Evolutionary conservation across 805 yeast species (phyloP).

Genomic region (Candida corydali): DNA sequence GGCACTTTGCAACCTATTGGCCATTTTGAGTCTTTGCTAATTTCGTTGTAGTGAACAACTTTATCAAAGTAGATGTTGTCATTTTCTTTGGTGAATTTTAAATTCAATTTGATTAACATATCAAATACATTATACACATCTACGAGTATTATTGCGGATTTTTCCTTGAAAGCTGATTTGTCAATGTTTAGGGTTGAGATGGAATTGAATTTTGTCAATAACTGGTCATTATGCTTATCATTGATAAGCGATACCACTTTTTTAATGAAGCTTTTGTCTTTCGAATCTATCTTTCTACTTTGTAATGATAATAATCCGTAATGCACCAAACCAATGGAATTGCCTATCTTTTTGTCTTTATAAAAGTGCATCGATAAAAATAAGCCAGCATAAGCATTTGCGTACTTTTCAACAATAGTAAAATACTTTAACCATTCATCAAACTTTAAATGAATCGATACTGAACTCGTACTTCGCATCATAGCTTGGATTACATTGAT

Average conservation of each 20-base stretch:
- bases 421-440: conserved; percentile 28
- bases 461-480: not conserved
- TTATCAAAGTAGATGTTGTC: conserved; percentile 33
- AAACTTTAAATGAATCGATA: conserved; percentile 7
- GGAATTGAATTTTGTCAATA: conserved; percentile 28
- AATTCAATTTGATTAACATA: conserved; percentile 33
- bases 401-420: conserved; percentile 27
- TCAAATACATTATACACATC: conserved; percentile 40
- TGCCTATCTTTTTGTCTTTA: conserved; percentile 42
- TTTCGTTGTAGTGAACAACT: conserved; percentile 32
- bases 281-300: conserved; percentile 21
- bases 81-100: conserved; percentile 43
- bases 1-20: conserved; percentile 39
- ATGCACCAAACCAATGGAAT: conserved; percentile 43
- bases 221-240: conserved; percentile 26
- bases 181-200: conserved; percentile 31
- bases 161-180: conserved; percentile 30
- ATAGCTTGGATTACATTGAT: conserved; percentile 20
- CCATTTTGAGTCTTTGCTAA: conserved; percentile 38
- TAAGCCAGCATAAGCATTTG: conserved; percentile 41
- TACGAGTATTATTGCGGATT: conserved; percentile 29
- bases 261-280: conserved; percentile 12
- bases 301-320: conserved; percentile 32
- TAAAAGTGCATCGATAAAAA: conserved; percentile 43
- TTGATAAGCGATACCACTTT: conserved; percentile 24